Conservation (phyloP, 2,329 filamentous ascomycete species). For the Aureobasidium sp. region DNA sequence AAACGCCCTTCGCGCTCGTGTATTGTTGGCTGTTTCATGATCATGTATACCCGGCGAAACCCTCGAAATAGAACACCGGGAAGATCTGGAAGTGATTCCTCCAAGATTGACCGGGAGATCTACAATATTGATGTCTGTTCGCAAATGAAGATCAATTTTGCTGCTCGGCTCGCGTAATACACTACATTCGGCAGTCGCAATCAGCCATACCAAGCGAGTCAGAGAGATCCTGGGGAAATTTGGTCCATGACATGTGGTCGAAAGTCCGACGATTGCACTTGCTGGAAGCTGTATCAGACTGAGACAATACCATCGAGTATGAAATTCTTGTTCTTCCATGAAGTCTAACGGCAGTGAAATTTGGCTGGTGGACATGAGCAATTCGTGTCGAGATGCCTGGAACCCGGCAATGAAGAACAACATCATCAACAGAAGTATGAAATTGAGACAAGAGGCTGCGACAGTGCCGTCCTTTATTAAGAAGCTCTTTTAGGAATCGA, state of each 20-base stretch:
- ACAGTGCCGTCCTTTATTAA: not conserved
- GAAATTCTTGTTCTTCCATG: not conserved
- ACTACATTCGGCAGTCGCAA: not conserved
- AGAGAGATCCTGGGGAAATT: conserved; percentile 2
- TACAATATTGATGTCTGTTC: not conserved
- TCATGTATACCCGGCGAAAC: not conserved
- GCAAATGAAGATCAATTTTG: not conserved
- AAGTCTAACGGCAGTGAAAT: not conserved
- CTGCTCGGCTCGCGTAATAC: not conserved
- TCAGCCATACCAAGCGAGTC: conserved; percentile 4
- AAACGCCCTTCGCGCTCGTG: not conserved
- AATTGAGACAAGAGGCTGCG: not conserved
- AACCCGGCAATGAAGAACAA: not conserved
- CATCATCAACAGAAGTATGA: not conserved
- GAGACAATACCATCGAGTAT: conserved; percentile 1
- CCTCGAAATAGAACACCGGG: not conserved
- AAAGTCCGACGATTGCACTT: not conserved
- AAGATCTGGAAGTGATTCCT: conserved; percentile 1
- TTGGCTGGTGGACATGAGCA: conserved; percentile 1
- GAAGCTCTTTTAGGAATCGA: not conserved
- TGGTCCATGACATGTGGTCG: not conserved
- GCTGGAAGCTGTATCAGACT: not conserved
- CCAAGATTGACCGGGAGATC: conserved; percentile 7
- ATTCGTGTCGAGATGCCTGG: not conserved
- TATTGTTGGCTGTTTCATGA: not conserved